Evolutionary conservation across 768 basidiomycete species (phyloP), one percentile per base, ranked within the genome.

Genomic region (Rhodotorula babjevae): DNA sequence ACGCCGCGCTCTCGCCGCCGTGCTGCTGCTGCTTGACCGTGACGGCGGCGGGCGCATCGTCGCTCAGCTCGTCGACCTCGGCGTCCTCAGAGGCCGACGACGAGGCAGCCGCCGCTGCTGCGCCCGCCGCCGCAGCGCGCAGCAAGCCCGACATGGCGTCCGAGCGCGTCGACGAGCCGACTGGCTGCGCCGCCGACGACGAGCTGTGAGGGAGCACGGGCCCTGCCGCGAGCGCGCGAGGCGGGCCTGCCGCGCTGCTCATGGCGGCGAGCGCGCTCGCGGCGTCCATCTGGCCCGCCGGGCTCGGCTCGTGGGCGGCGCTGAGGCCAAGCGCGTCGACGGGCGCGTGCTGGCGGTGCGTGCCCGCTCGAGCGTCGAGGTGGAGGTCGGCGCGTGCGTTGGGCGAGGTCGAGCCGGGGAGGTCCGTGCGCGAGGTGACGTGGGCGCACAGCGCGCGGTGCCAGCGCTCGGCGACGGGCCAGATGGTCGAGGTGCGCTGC

Each of bases 261-360:
- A 61, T 46, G 44, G 60, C 60, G 8, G 60, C 60, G 60, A 61
- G 60, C 18, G 60, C 60, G n/a, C 44, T 47, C 19, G 60, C 60
- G 0, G 60, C 60, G 60, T 61, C 60, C 44, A 61, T 27, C 46
- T 59, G 21, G 10, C 29, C 50, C 50, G 50, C 29, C 40, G 59
- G 59, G 59, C 59, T 29, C 27, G 59, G 27, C 0, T 19, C 25
- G 15, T 18, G 36, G 36, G 18, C 4, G 12, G 19, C 27, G 33
- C n/a, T n/a, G n/a, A n/a, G n/a, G n/a, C n/a, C n/a, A n/a, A n/a
- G n/a, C n/a, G 57, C 27, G 6, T 11, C 27, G 25, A 42, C 11
- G 40, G 58, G 58, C 23, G 58, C 58, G 42, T 27, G n/a, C 25
- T 25, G 58, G 40, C 58, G 58, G 42, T 14, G 44, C 10, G 42